These are phyloP conservation scores for Xylaria telfairii DNA, from an alignment of 495 filamentous ascomycete species.

Conservation along the genomic window DNA sequence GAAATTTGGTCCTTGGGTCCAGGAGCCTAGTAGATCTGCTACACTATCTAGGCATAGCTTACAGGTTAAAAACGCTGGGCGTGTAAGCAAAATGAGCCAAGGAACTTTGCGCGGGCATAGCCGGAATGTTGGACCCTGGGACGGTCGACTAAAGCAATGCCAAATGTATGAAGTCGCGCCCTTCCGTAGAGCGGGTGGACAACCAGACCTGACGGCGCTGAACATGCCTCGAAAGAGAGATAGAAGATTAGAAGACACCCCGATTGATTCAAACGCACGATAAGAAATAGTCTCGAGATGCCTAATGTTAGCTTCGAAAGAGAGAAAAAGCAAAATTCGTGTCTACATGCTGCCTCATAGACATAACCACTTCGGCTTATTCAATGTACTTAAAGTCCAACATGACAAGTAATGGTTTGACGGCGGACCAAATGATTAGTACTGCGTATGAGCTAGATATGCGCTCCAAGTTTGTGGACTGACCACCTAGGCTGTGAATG, in stretches of 20 bases:
- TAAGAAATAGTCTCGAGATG: background rate
- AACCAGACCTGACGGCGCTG: too few relatives aligned
- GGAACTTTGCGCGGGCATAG: too few relatives aligned
- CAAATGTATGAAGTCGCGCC: too few relatives aligned
- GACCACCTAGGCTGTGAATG: background rate
- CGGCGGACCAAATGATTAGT: conserved; percentile 10
- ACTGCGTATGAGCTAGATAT: background rate
- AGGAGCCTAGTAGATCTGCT: conserved; percentile 46
- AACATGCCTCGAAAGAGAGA: conserved; percentile 30
- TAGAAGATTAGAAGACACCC: conserved; percentile 31
- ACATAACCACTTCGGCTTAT: conserved; percentile 25
- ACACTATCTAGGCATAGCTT: conserved; percentile 39
- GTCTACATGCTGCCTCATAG: conserved; percentile 26
- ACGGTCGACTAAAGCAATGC: too few relatives aligned
- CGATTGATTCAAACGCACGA: background rate
- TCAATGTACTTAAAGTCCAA: conserved; percentile 33
- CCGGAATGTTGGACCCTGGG: too few relatives aligned
- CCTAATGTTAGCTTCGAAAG: conserved; percentile 25
- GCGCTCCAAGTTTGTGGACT: too few relatives aligned
- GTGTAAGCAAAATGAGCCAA: too few relatives aligned
- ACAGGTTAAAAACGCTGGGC: too few relatives aligned
- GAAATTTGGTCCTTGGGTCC: conserved; percentile 39
- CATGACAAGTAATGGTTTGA: conserved; percentile 26
- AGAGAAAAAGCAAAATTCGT: conserved; percentile 8
- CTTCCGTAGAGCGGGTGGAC: too few relatives aligned